Base-by-base conservation (phyloP, 495 filamentous ascomycete species). In the Xylaria telfairii region DNA sequence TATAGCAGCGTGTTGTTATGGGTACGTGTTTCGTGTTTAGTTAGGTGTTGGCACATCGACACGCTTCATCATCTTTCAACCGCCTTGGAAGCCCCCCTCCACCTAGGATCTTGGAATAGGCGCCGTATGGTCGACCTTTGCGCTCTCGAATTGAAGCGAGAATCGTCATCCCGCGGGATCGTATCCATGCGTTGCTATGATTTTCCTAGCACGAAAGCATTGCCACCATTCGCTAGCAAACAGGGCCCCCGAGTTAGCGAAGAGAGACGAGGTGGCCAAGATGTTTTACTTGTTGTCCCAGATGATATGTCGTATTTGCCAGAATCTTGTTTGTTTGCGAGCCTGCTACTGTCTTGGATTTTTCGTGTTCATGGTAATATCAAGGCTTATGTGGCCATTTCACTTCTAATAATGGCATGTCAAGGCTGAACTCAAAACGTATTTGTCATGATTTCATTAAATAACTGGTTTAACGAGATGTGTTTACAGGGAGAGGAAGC, bases 1-100 rank as follows among this genome's bases (percentile, higher is more conserved):
- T 37, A 65, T 30, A 54, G 41, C 47, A 34, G 46, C 32, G 30
- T 53, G 64, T 34, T 34, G 6, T 46, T 47, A 49, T 65, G 26
- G 26, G 37, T 24, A 37, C 62, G 13, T 65, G 62, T 47, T 32
- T 65, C 17, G 21, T 30, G 15, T 54, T 54, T 7, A 54, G 51
- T 12, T 7, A 54, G 51, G 24, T 59, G 19, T 37, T 65, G 62
- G 44, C 42, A 21, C 62, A 49, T 24, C 19, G 60, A 44, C 60
- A 63, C 12, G 60, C 39, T 44, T 26, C 60, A 63, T 30, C 37
- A 26, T 63, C 26, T 46, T 24, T 44, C 37, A 30, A 28, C n/a
- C 37, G 37, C 37, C 59, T 61, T 15, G 24, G 1, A 57, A 34
- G 4, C 17, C 26, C n/a, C 28, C 32, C 19, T 30, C 21, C 24